Percentiles rank a stretch among this genome's conserved stretches.
These are phyloP conservation scores for Xerocomus potaroensis DNA, from an alignment of 768 basidiomycete genomes.

Conservation along the genomic window DNA sequence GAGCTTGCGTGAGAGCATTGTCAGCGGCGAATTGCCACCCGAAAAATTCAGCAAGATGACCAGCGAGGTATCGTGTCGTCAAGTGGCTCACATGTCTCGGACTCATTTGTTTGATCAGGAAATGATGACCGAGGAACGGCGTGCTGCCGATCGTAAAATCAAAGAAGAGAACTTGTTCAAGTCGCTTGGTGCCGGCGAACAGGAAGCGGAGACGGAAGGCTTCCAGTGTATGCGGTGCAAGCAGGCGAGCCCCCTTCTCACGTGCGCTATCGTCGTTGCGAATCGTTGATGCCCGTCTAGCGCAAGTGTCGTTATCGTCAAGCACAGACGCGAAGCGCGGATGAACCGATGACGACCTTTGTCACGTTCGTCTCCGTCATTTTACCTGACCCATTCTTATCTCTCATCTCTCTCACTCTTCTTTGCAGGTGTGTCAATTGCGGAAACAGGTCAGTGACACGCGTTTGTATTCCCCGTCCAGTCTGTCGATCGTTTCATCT, in stretches of 20 bases:
- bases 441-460: constrained; percentile 47
- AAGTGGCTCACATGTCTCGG: background rate
- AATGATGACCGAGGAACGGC: constrained; percentile 92
- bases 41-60: constrained; percentile 75
- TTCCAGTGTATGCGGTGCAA: constrained; percentile 98
- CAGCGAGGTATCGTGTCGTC: constrained; percentile 54
- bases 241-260: constrained; percentile 46
- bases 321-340: constrained; percentile 95
- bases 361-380: constrained; percentile 76
- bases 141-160: constrained; percentile 78
- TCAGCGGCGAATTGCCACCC: constrained; percentile 72
- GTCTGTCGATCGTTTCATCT: background rate
- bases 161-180: constrained; percentile 86
- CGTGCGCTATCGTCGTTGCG: background rate
- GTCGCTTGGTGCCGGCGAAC: constrained; percentile 83
- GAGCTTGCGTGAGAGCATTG: constrained; percentile 74
- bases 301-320: constrained; percentile 90
- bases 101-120: constrained; percentile 51
- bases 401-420: background rate
- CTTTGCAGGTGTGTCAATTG: constrained; percentile 58
- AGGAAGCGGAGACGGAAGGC: constrained; percentile 92
- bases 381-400: too few species aligned
- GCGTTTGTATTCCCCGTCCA: background rate
- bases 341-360: constrained; percentile 99
- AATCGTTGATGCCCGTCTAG: constrained; percentile 33